phyloP scores from a whole-genome alignment of 192 early-diverging fungal species.

The Coemansia sp. region DNA sequence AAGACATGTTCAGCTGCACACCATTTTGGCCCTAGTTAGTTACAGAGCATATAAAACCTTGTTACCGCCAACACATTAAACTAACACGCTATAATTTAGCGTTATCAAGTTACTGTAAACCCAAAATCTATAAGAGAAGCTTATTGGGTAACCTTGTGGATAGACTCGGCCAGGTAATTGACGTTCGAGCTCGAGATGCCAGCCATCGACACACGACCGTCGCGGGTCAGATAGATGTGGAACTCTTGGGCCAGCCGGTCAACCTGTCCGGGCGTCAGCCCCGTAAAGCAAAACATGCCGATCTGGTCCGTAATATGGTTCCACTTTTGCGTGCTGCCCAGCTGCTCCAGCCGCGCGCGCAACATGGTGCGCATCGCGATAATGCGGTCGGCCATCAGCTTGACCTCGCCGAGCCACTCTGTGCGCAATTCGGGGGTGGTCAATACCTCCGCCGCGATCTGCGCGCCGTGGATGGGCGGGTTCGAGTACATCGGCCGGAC shows the following conservation, averaged over 20 bases:
- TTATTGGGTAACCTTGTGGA: slow-evolving; percentile 90
- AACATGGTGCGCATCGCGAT: slow-evolving; percentile 85
- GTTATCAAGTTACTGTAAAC: too few species aligned
- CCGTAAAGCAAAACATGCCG: slow-evolving; percentile 99
- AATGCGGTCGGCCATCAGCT: slow-evolving; percentile 96
- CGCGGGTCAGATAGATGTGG: slow-evolving; percentile 91
- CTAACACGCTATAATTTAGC: too few species aligned
- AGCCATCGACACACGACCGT: slow-evolving; percentile 96
- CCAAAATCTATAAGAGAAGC: not conserved
- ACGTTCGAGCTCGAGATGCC: slow-evolving; percentile 93
- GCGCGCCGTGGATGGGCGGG: slow-evolving; percentile 93
- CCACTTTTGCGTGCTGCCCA: slow-evolving; percentile 79
- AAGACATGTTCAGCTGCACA: too few species aligned
- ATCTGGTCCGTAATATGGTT: slow-evolving; percentile 93
- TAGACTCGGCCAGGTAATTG: slow-evolving; percentile 92
- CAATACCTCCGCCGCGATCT: slow-evolving; percentile 89
- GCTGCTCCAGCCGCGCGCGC: slow-evolving; percentile 75
- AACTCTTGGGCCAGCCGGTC: slow-evolving; percentile 78
- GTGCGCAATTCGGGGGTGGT: slow-evolving; percentile 64
- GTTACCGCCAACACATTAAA: too few species aligned
- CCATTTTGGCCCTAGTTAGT: too few species aligned
- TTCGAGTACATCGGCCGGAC: slow-evolving; percentile 99
- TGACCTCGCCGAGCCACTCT: slow-evolving; percentile 92
- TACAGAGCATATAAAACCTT: too few species aligned
- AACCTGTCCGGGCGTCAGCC: slow-evolving; percentile 85